Base-by-base conservation (phyloP, 495 filamentous ascomycete genomes). In the Cairneyella variabilis region DNA sequence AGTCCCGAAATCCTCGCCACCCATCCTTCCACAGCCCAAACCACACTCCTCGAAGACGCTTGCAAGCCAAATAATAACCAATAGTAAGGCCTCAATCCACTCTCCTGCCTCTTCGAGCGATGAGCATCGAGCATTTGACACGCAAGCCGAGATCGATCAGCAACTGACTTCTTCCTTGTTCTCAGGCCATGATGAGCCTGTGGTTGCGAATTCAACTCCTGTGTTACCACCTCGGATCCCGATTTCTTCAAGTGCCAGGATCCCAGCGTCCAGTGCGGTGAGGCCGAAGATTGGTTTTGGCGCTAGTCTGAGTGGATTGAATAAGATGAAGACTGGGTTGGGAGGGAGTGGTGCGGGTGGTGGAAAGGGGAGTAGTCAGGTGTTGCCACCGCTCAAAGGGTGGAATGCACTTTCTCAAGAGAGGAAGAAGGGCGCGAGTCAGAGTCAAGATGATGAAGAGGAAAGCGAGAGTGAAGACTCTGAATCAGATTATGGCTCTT, bases 91-190 rank as follows among this genome's bases (percentile, higher is more conserved):
- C 30, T 40, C 46, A 18, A 28, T 25, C 42, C 21, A 11, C 16
- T 4, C 16, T 26, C n/a, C 37, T 17, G 23, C 27, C 10, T 23
- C 27, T 47, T 12, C 27, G 5, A 39, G 51, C 9, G 10, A 22
- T 16, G 22, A 21, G 9, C n/a, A n/a, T n/a, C n/a, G n/a, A n/a
- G n/a, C n/a, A n/a, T n/a, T n/a, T n/a, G 46, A 48, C 46, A 59
- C 45, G 21, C 56, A 63, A 57, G 56, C 54, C 9, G 53, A 59
- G 44, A 37, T 63, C 21, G 56, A 56, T 34, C 48, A 54, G n/a
- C 60, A 63, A 59, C 60, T 63, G 25, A 63, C 56, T 8, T 63
- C 60, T 54, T 56, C 52, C 49, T 26, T 63, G 30, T 42, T 32
- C 49, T 46, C 56, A 59, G 55, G 20, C 16, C 54, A 22, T 23